Evolutionary conservation across 306 rosid genomes (phyloP), one percentile per base, ranked within the genome.

Genomic region (Sphenostylis stenocarpa): DNA sequence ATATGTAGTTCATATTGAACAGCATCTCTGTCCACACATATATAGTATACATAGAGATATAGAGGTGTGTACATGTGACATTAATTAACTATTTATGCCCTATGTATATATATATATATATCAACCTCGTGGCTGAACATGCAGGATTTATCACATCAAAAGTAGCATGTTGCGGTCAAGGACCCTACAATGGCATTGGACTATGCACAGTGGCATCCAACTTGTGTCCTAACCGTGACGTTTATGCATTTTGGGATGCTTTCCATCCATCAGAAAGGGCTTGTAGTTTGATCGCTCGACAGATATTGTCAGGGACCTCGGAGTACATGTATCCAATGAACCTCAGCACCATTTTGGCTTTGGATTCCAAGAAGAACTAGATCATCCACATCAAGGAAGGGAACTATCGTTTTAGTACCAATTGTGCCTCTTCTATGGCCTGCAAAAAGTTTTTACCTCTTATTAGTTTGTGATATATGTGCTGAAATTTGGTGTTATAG

Each of bases 131-230:
- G 64, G 55, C 19, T 76, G 29, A 69, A 11, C 23, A 5, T 78
- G 80, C 83, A 91, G 97, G 97, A 45, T 92, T 92, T 80, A 16
- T 60, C 1, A 84, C 96, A 39, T 86, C 96, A 29, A 84, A 90
- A 83, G 21, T 87, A 70, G 97, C 97, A 16, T 92, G 97, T 53
- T 92, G 96, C 4, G 97, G 97, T n/a, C 97, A 92, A 82, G 96
- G 97, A 75, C 92, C 88, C 5, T 87, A 76, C 36, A 93, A 93
- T 67, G 97, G 96, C 1, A 0, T 93, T 0, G 96, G 97, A 41
- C 73, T 90, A 4, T 93, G 97, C 85, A 93, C 94, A 0, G 20
- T 2, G 23, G 77, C 49, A 13, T 93, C 97, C 0, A 90, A 84
- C 69, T 21, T 93, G 71, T 93, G 97, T 63, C 86, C 90, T 0